Evolutionary conservation across 2,329 filamentous ascomycete species (phyloP).

Genomic region (Penicillium sp.): DNA sequence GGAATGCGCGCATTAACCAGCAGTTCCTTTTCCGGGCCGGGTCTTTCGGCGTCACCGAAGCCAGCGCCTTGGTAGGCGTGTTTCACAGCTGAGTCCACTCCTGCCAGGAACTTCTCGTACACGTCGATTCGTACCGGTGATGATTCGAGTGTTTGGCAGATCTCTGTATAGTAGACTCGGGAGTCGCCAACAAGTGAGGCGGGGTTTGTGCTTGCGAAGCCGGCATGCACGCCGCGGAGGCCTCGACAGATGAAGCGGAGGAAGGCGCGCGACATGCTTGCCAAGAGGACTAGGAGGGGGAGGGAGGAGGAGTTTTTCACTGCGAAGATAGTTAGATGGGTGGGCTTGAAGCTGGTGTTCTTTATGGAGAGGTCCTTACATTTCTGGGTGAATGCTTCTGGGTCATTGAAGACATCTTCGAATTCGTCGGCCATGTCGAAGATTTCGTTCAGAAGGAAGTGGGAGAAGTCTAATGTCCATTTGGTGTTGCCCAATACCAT

Average conservation of each 20-base stretch:
- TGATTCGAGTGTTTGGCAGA: constrained; percentile 46
- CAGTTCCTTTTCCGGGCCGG: constrained; percentile 45
- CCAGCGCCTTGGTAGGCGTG: constrained; percentile 46
- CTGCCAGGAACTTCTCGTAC: constrained; percentile 55
- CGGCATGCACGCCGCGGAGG: constrained; percentile 48
- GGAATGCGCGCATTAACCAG: constrained; percentile 47
- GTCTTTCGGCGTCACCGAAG: constrained; percentile 39
- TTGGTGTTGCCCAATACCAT: constrained; percentile 64
- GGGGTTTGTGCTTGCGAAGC: constrained; percentile 32
- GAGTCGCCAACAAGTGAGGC: constrained; percentile 33
- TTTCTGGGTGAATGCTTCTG: constrained; percentile 33
- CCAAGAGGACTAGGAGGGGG: constrained; percentile 53
- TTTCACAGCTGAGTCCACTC: constrained; percentile 59
- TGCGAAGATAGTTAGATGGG: constrained; percentile 9
- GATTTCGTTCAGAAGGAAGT: constrained; percentile 49
- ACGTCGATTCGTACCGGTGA: constrained; percentile 53
- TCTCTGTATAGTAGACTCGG: constrained; percentile 41
- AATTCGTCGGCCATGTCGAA: constrained; percentile 38
- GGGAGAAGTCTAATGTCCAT: constrained; percentile 64
- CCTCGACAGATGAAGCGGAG: constrained; percentile 60
- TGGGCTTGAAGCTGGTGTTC: background rate
- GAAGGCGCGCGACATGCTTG: constrained; percentile 64
- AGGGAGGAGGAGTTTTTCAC: constrained; percentile 35
- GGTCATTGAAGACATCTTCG: constrained; percentile 26
- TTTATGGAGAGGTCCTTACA: constrained; percentile 14